Evolutionary conservation across 768 basidiomycete genomes (phyloP).

Genomic region (Galerina sulciceps): DNA sequence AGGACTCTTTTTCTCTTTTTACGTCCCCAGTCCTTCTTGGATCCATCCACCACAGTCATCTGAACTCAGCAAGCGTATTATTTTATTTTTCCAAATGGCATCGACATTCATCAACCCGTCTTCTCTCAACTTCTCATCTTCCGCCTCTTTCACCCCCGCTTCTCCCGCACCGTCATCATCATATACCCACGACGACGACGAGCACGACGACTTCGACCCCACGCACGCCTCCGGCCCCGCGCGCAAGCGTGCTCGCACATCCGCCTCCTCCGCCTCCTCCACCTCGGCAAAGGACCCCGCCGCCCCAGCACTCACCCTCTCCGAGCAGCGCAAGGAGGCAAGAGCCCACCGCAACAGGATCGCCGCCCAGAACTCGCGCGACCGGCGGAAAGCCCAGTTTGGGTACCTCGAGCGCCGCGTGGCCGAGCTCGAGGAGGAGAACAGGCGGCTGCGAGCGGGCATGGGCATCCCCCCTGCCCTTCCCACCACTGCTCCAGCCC

Average conservation of each 20-base stretch:
- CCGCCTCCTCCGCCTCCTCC: neutral
- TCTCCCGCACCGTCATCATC: conserved; percentile 18
- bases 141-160: conserved; percentile 5
- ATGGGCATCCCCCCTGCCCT: conserved; percentile 21
- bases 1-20: neutral
- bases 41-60: neutral
- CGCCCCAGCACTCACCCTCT: conserved; percentile 35
- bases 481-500: conserved; percentile 27
- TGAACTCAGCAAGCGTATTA: neutral
- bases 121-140: conserved; percentile 5
- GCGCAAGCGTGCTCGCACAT: conserved; percentile 76
- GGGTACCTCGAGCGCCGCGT: conserved; percentile 68
- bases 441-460: conserved; percentile 66
- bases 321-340: conserved; percentile 85
- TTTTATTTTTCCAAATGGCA: conserved; percentile 8
- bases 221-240: conserved; percentile 48
- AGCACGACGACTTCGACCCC: conserved; percentile 19
- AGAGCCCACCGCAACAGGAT: conserved; percentile 91
- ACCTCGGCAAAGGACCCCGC: conserved; percentile 6
- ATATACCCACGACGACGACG: conserved; percentile 18
- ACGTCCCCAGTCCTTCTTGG: neutral
- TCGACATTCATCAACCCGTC: conserved; percentile 13
- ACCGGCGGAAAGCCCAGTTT: conserved; percentile 88
- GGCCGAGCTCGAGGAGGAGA: conserved; percentile 82
- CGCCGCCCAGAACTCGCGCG: conserved; percentile 91